These are phyloP conservation scores for Wallacemonas rigidus DNA, from an alignment of 208 protist genomes.

Conservation along the genomic window DNA sequence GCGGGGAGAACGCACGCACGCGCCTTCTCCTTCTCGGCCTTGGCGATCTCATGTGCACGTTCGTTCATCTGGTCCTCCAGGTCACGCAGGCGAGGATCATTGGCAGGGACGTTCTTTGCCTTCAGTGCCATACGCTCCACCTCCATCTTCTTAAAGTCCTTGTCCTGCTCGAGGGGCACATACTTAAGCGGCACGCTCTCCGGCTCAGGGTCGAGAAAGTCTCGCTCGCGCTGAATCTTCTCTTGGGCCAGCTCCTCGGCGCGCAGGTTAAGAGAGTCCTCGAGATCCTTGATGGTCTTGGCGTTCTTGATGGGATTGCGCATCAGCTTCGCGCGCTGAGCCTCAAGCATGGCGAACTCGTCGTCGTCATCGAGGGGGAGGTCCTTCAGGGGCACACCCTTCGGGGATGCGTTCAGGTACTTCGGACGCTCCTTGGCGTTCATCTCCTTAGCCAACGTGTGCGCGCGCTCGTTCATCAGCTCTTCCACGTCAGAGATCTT, in stretches of 20 bases:
- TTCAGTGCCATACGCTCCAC: conserved; percentile 50
- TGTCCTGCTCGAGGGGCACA: conserved; percentile 65
- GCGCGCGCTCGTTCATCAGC: conserved; percentile 75
- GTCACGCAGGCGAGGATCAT: conserved; percentile 43
- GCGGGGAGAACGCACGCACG: conserved; percentile 42
- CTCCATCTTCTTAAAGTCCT: conserved; percentile 66
- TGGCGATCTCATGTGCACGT: conserved; percentile 53
- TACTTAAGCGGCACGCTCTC: conserved; percentile 60
- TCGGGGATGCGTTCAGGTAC: conserved; percentile 49
- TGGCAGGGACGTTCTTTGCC: conserved; percentile 35
- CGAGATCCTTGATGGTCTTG: conserved; percentile 50
- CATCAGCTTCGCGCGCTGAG: conserved; percentile 60
- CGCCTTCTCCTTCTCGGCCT: conserved; percentile 48
- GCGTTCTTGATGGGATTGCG: conserved; percentile 61
- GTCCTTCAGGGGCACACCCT: conserved; percentile 56
- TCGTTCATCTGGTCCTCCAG: conserved; percentile 74
- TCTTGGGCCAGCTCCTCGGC: conserved; percentile 74
- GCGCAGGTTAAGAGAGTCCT: conserved; percentile 64
- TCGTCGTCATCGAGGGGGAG: conserved; percentile 73
- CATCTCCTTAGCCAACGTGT: conserved; percentile 72
- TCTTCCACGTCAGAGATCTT: conserved; percentile 69
- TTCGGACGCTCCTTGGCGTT: conserved; percentile 60
- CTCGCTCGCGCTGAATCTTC: conserved; percentile 64
- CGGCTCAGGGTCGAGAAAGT: conserved; percentile 71
- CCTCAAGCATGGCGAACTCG: conserved; percentile 71